phyloP scores from a whole-genome alignment of 495 filamentous ascomycete species.

The Podospora pseudocomata region DNA sequence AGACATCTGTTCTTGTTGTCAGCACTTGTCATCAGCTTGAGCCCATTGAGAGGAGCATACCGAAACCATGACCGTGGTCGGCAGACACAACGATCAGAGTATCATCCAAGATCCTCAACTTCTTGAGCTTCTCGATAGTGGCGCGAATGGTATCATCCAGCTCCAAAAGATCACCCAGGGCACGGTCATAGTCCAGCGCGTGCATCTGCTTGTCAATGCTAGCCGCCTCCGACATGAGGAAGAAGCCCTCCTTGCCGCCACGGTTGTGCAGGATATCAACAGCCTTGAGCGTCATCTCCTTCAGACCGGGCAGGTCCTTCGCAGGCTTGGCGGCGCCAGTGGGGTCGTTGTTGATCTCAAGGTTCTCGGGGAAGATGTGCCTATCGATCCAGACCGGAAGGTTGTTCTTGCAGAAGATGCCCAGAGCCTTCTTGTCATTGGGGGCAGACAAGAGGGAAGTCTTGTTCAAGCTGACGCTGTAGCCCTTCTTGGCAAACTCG shows the following conservation, averaged over 20 bases:
- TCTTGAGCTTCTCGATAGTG: slow-evolving; percentile 58
- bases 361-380: slow-evolving; percentile 64
- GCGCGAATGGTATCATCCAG: slow-evolving; percentile 70
- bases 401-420: slow-evolving; percentile 64
- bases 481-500: slow-evolving; percentile 61
- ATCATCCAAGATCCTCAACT: slow-evolving; percentile 54
- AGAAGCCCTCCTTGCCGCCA: slow-evolving; percentile 62
- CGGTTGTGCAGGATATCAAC: slow-evolving; percentile 65
- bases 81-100: slow-evolving; percentile 69
- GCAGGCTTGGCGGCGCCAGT: slow-evolving; percentile 55
- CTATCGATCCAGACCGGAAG: slow-evolving; percentile 70
- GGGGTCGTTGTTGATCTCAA: slow-evolving; percentile 58
- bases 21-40: not conserved
- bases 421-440: slow-evolving; percentile 56
- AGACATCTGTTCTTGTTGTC: slow-evolving; percentile 30
- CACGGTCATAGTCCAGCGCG: slow-evolving; percentile 68
- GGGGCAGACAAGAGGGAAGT: slow-evolving; percentile 53
- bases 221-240: slow-evolving; percentile 73
- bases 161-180: slow-evolving; percentile 70
- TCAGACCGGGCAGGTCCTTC: slow-evolving; percentile 65
- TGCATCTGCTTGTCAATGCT: slow-evolving; percentile 82
- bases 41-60: slow-evolving; percentile 22
- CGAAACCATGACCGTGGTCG: slow-evolving; percentile 74
- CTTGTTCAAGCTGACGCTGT: slow-evolving; percentile 63
- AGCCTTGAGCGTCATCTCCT: slow-evolving; percentile 79